Conservation (phyloP, 2,329 filamentous ascomycete species). For the Calycina herbarum region DNA sequence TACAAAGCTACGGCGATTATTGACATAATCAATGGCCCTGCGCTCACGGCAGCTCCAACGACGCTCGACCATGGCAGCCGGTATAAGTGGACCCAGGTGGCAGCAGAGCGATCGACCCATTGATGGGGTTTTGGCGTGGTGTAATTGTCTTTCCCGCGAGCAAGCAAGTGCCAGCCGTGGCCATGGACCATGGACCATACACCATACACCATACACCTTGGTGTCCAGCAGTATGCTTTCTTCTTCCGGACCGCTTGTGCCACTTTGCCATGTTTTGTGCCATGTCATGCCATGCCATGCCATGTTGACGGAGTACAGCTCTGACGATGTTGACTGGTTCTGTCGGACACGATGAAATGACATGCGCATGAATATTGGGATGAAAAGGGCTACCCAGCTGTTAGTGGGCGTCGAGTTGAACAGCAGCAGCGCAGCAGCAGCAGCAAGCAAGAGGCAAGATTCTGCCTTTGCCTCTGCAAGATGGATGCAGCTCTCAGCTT, state of each 20-base stretch:
- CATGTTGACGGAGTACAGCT: conserved; percentile 4
- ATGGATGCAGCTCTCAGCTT: conserved; percentile 5
- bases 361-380: conserved; percentile 1
- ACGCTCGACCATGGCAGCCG: conserved; percentile 15
- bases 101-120: conserved; percentile 17
- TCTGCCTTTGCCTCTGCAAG: conserved; percentile 4
- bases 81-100: conserved; percentile 8
- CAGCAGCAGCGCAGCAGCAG: neutral
- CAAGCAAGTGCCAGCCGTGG: conserved; percentile 8
- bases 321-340: conserved; percentile 2
- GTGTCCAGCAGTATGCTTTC: neutral
- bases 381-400: neutral
- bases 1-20: conserved; percentile 24
- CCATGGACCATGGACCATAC: neutral
- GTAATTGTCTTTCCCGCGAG: conserved; percentile 4
- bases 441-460: neutral
- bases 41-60: conserved; percentile 5
- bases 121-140: conserved; percentile 13
- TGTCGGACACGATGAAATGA: conserved; percentile 2
- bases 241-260: neutral
- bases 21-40: conserved; percentile 21
- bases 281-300: conserved; percentile 2
- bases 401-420: neutral
- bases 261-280: conserved; percentile 1
- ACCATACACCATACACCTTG: no score